Percentiles rank a stretch among this genome's conserved stretches.
Conservation (phyloP, 2,329 filamentous ascomycete species). For the Ascochyta fabae region DNA sequence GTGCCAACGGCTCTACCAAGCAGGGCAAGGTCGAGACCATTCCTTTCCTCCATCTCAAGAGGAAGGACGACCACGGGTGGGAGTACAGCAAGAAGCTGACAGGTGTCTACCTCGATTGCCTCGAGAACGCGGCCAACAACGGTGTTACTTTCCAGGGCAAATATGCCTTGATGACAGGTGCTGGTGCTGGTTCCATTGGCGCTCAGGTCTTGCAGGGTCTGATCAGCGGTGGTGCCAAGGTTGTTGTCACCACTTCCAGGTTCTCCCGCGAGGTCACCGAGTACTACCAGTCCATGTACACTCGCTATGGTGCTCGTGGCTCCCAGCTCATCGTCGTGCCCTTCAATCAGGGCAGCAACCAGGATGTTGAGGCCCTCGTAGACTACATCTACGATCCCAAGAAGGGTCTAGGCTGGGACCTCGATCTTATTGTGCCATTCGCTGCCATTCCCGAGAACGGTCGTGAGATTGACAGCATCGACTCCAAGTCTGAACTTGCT, state of each 20-base stretch:
- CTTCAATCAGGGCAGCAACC: constrained; percentile 98
- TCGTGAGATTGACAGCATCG: constrained; percentile 93
- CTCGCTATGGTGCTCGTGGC: constrained; percentile 88
- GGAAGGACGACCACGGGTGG: constrained; percentile 92
- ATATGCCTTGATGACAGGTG: constrained; percentile 97
- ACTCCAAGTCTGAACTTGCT: constrained; percentile 96
- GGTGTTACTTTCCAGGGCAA: constrained; percentile 94
- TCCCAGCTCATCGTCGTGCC: constrained; percentile 97
- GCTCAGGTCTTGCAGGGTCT: constrained; percentile 95
- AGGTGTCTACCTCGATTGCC: constrained; percentile 85
- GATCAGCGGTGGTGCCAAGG: constrained; percentile 95
- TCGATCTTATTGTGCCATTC: constrained; percentile 95
- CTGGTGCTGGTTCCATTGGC: constrained; percentile 95
- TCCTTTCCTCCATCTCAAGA: constrained; percentile 95
- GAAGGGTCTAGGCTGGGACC: constrained; percentile 96
- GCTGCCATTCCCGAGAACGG: constrained; percentile 98
- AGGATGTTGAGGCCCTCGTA: constrained; percentile 91
- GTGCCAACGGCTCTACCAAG: constrained; percentile 66
- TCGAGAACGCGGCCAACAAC: constrained; percentile 84
- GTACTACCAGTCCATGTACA: constrained; percentile 99
- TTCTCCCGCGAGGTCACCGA: constrained; percentile 98
- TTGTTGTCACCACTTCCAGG: constrained; percentile 93
- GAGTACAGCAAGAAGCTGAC: constrained; percentile 99
- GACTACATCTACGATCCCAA: constrained; percentile 97
- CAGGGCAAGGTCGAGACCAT: constrained; percentile 93